Base-by-base conservation (phyloP, 1,284 basidiomycete species). In the Cerrena zonata region DNA sequence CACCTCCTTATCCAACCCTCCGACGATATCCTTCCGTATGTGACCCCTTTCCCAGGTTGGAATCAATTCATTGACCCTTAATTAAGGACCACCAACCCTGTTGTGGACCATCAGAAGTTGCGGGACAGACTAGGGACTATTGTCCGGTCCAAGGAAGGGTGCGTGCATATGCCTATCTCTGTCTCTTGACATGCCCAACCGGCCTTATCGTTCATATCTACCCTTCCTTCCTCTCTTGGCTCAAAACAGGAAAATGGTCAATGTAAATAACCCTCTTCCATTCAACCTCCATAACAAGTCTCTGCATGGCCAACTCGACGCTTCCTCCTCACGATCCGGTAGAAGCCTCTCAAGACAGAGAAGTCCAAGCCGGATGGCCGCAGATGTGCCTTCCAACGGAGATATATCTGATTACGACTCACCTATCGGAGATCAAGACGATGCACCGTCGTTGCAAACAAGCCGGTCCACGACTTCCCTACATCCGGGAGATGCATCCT, bases 61-160 rank as follows among this genome's bases (percentile, higher is more conserved):
- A n/a, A 25, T 45, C 45, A 25, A 34, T n/a, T 11, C 40, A 34
- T 44, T 36, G 15, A 34, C 30, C 26, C 25, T 30, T 44, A 26
- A 19, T 40, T 36, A 41, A 59, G 57, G 5, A 27, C 50, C 13
- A 49, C 56, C 51, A 62, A 44, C 55, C 64, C 62, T 52, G 61
- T 70, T 1, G 60, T 78, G n/a, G 75, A 81, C 64, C 73, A 78
- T 25, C 74, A 78, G 53, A 71, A 67, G 42, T 61, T 82, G 53
- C 77, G 76, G 58, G 76, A 80, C 44, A 71, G 79, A 4, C 70
- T 86, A 21, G 73, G 72, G 2, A 67, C 70, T 21, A 84, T 86
- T 45, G 80, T 86, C 23, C 78, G 79, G 3, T 65, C 77, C 0
- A 83, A 82, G 61, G 80, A 84, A 68, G 75, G 79, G 83, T 84